These are phyloP conservation scores for Thraustotheca clavata DNA, from an alignment of 352 stramenopile genomes.

Conservation along the genomic window DNA sequence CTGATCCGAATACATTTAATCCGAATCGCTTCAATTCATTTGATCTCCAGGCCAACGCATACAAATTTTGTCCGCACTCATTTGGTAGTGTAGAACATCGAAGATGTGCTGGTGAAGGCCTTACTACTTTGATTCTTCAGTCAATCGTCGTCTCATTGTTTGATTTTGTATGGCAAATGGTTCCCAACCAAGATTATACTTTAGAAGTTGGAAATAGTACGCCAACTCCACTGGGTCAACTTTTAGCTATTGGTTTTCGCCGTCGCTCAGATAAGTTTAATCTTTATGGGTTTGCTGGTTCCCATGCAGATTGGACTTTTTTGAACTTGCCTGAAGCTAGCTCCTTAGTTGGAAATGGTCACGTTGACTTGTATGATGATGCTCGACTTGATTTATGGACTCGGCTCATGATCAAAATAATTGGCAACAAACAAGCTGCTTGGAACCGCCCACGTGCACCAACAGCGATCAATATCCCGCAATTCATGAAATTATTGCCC, in stretches of 20 bases:
- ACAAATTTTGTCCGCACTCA: slow-evolving; percentile 1
- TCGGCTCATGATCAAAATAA: slow-evolving; percentile 16
- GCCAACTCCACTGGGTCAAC: neutral
- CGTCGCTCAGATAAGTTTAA: neutral
- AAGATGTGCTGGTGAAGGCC: neutral
- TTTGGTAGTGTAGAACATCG: neutral
- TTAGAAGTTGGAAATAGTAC: neutral
- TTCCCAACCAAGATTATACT: slow-evolving; percentile 9
- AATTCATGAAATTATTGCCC: neutral
- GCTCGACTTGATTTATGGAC: slow-evolving; percentile 16
- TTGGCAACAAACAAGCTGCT: slow-evolving; percentile 10
- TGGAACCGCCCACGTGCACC: slow-evolving; percentile 1
- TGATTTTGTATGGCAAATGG: slow-evolving; percentile 15
- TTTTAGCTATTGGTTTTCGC: neutral
- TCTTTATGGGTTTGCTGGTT: slow-evolving; percentile 1
- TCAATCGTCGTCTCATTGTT: slow-evolving; percentile 2
- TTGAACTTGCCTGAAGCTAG: slow-evolving; percentile 14
- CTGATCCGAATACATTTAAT: neutral
- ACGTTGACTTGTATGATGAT: slow-evolving; percentile 1
- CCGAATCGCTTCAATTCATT: slow-evolving; percentile 9
- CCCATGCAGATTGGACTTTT: neutral
- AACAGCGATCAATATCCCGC: neutral
- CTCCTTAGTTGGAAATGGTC: neutral
- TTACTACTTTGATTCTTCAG: slow-evolving; percentile 1
- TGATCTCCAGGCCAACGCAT: neutral